Evolutionary conservation across 1,284 basidiomycete species (phyloP).

Genomic region (Apiotrichum porosum): DNA sequence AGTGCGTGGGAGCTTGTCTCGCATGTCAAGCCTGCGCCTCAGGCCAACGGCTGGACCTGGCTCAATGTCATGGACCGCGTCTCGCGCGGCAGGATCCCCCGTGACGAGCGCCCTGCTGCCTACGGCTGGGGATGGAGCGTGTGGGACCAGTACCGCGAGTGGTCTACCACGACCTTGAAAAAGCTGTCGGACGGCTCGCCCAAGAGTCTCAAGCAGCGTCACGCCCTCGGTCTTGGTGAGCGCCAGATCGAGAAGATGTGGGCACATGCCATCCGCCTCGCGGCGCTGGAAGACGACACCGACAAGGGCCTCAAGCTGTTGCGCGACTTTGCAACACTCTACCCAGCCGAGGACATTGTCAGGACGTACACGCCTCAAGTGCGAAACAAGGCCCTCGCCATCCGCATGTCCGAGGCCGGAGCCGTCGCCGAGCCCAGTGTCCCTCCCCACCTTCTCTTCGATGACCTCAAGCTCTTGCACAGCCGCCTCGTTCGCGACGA

Average conservation of each 20-base stretch:
- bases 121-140: slow-evolving; percentile 25
- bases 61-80: slow-evolving; percentile 67
- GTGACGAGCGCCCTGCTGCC: slow-evolving; percentile 18
- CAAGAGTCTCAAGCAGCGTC: slow-evolving; percentile 7
- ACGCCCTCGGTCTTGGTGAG: slow-evolving; percentile 33
- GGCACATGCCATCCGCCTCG: slow-evolving; percentile 33
- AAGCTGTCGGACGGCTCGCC: not conserved
- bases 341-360: slow-evolving; percentile 34
- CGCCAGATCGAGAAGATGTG: slow-evolving; percentile 41
- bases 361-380: slow-evolving; percentile 20
- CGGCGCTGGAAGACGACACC: slow-evolving; percentile 25
- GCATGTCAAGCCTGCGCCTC: slow-evolving; percentile 37
- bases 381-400: slow-evolving; percentile 7
- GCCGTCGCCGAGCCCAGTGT: slow-evolving; percentile 38
- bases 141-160: slow-evolving; percentile 33
- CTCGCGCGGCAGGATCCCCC: slow-evolving; percentile 29
- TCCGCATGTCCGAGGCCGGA: slow-evolving; percentile 32
- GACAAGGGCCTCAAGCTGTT: slow-evolving; percentile 14
- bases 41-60: slow-evolving; percentile 57
- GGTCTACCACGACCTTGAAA: slow-evolving; percentile 1
- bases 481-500: slow-evolving; percentile 37
- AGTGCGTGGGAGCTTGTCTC: slow-evolving; percentile 25
- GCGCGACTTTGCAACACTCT: slow-evolving; percentile 30
- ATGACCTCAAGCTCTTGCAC: slow-evolving; percentile 44
- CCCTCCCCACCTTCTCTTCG: slow-evolving; percentile 45